Percentiles rank a stretch among this genome's conserved stretches.
These are phyloP conservation scores for Pyrenula aspistea DNA, from an alignment of 495 filamentous ascomycete species.

Conservation along the genomic window DNA sequence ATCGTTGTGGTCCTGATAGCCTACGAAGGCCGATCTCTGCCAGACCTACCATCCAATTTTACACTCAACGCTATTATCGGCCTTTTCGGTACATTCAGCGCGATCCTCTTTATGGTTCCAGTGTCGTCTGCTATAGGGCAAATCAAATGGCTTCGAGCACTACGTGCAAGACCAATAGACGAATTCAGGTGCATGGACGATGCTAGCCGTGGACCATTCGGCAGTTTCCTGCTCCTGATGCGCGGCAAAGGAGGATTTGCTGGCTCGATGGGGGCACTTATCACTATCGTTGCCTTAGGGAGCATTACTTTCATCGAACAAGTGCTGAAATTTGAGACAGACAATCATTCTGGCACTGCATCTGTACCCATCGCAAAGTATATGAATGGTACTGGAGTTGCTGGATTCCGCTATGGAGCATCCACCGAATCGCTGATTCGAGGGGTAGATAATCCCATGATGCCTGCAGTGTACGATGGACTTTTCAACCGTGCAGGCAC, in stretches of 20 bases:
- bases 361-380: not conserved
- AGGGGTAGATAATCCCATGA: not conserved
- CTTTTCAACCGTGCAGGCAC: not conserved
- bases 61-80: not conserved
- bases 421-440: not conserved
- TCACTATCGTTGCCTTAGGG: slow-evolving; percentile 3
- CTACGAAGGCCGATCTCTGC: not conserved
- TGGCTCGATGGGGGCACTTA: slow-evolving; percentile 1
- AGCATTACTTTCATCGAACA: slow-evolving; percentile 7
- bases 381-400: not conserved
- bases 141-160: not conserved
- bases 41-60: not conserved
- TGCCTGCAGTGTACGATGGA: not conserved
- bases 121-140: not conserved
- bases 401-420: not conserved
- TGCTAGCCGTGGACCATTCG: not conserved
- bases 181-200: not conserved
- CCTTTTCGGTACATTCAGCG: not conserved
- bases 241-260: slow-evolving; percentile 1
- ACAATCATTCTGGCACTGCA: not conserved
- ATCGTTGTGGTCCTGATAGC: not conserved
- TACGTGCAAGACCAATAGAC: not conserved
- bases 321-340: slow-evolving; percentile 4
- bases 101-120: not conserved
- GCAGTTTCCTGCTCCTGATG: not conserved